Conservation (phyloP, 768 basidiomycete genomes). For the Leccinum aurantiacum region DNA sequence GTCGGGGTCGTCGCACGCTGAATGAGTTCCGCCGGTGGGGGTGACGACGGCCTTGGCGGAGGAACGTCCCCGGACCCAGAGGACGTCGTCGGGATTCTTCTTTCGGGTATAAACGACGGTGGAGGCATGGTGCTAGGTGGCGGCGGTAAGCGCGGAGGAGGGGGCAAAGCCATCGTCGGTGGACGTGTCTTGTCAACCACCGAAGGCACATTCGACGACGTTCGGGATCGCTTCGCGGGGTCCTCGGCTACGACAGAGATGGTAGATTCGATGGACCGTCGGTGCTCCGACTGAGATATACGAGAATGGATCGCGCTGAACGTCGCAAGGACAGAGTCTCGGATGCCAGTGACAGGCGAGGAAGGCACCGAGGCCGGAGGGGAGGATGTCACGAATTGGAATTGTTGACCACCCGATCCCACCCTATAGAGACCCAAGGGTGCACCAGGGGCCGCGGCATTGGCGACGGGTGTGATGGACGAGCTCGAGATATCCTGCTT, state of each 20-base stretch:
- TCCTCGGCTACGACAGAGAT: conserved; percentile 54
- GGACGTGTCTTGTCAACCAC: conserved; percentile 76
- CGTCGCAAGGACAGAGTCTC: conserved; percentile 49
- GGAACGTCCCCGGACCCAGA: conserved; percentile 55
- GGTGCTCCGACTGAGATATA: conserved; percentile 55
- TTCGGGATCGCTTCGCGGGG: conserved; percentile 52
- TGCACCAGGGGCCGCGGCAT: conserved; percentile 31
- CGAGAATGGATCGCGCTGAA: conserved; percentile 49
- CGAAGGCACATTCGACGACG: conserved; percentile 53
- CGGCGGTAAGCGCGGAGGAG: conserved; percentile 74
- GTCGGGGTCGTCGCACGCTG: conserved; percentile 89
- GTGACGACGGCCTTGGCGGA: conserved; percentile 87
- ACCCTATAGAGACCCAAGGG: conserved; percentile 54
- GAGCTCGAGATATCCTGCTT: conserved; percentile 29
- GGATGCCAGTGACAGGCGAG: conserved; percentile 41
- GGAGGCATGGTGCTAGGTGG: conserved; percentile 73
- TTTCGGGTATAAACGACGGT: conserved; percentile 74
- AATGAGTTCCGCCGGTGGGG: conserved; percentile 90
- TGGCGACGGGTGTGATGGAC: conserved; percentile 35
- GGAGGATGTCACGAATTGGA: conserved; percentile 59
- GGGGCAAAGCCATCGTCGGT: conserved; percentile 81
- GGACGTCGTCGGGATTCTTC: conserved; percentile 46
- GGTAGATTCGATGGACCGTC: conserved; percentile 73
- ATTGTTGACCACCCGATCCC: conserved; percentile 56
- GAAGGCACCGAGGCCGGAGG: conserved; percentile 32